Percentiles rank a stretch among this genome's conserved stretches.
Evolutionary conservation across 768 basidiomycete species (phyloP).

Genomic region (Tricholoma furcatifolium): DNA sequence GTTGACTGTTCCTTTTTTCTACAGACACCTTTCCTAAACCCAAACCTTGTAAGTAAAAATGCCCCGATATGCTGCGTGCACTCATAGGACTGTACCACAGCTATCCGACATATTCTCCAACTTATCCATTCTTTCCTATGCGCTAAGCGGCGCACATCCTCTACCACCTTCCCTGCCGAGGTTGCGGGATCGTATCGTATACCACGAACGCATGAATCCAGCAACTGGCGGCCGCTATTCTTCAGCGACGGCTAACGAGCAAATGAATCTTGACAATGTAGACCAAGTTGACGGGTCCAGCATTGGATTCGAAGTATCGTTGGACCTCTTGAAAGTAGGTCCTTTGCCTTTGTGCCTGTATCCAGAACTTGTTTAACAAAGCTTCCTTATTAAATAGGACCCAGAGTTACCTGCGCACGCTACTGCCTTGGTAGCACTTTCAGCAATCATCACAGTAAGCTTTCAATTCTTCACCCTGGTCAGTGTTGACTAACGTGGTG

Average conservation of each 20-base stretch:
- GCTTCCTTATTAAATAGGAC: conserved; percentile 34
- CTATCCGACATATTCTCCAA: conserved; percentile 44
- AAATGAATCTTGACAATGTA: conserved; percentile 17
- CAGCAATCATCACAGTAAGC: conserved; percentile 37
- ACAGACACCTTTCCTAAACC: conserved; percentile 46
- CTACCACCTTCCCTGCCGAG: conserved; percentile 38
- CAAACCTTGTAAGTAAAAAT: conserved; percentile 34
- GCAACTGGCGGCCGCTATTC: neutral
- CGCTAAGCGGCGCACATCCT: conserved; percentile 32
- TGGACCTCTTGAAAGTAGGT: conserved; percentile 37
- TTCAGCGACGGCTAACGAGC: neutral
- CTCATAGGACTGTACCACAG: conserved; percentile 18
- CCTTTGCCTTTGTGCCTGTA: too few species aligned
- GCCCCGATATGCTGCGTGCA: neutral
- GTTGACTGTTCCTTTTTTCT: neutral
- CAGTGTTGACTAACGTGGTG: neutral
- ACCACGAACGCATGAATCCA: conserved; percentile 35
- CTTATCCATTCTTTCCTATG: conserved; percentile 36
- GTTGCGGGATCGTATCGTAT: conserved; percentile 41
- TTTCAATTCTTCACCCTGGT: neutral
- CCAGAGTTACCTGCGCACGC: conserved; percentile 43
- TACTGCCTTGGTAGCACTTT: conserved; percentile 41
- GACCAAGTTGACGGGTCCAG: conserved; percentile 39
- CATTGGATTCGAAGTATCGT: conserved; percentile 40
- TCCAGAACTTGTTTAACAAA: too few species aligned